A percentile compares a stretch with the other conserved stretches of the same genome.
phyloP scores from a whole-genome alignment of 1,139 yeast genomes.

The Blastobotrys persicus region DNA sequence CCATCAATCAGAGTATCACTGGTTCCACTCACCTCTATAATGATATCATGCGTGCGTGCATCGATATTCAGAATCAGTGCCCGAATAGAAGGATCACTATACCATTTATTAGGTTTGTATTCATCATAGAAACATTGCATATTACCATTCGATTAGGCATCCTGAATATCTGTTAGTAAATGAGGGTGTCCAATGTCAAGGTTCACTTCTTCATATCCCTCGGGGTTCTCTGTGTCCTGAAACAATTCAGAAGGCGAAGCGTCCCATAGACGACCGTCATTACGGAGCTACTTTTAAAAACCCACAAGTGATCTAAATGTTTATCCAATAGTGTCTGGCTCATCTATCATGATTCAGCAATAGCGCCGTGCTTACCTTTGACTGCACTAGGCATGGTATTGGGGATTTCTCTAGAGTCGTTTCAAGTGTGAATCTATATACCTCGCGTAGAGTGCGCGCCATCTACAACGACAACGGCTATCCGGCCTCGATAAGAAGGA shows the following conservation, averaged over 20 bases:
- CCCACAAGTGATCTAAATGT: too few species aligned
- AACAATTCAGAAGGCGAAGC: too few species aligned
- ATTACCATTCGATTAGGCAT: slow-evolving; percentile 36
- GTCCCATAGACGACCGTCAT: too few species aligned
- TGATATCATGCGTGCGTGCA: slow-evolving; percentile 66
- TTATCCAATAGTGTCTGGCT: too few species aligned
- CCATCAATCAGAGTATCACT: background rate
- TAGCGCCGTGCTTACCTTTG: slow-evolving; percentile 24
- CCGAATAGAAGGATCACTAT: slow-evolving; percentile 84
- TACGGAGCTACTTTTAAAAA: too few species aligned
- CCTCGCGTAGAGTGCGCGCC: background rate
- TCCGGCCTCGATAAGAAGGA: too few species aligned
- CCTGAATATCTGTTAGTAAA: slow-evolving; percentile 19
- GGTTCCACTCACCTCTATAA: slow-evolving; percentile 47
- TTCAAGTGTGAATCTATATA: background rate
- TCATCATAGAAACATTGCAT: slow-evolving; percentile 7
- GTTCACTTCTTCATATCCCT: background rate
- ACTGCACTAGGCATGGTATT: slow-evolving; percentile 31
- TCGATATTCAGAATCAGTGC: slow-evolving; percentile 84
- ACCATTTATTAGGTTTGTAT: slow-evolving; percentile 16
- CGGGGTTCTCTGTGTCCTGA: too few species aligned
- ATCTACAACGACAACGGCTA: too few species aligned
- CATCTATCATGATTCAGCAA: too few species aligned
- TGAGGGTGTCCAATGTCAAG: background rate
- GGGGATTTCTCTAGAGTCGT: background rate